These are phyloP conservation scores for Colletotrichum gigasporum DNA, from an alignment of 2,329 filamentous ascomycete species.

Conservation along the genomic window DNA sequence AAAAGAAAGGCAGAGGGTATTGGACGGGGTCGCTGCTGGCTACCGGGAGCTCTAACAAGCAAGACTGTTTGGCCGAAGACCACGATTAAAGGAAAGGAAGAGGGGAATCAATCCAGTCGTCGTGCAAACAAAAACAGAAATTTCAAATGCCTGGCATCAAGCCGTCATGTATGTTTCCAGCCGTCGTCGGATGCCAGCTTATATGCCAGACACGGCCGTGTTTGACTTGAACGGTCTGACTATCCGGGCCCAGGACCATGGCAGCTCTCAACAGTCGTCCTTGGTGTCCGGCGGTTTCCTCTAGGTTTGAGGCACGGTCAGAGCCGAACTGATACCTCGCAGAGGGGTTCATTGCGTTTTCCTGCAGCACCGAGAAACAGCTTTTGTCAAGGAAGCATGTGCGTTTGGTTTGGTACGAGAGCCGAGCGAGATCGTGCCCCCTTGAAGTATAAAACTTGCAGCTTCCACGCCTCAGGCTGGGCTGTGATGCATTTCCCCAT, in stretches of 20 bases:
- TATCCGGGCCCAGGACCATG: constrained; percentile 6
- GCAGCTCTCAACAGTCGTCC: not conserved
- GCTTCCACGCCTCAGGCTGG: constrained; percentile 7
- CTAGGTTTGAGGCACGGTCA: constrained; percentile 27
- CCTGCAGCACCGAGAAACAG: constrained; percentile 30
- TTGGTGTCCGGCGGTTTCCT: constrained; percentile 16
- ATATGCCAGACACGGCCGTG: constrained; percentile 18
- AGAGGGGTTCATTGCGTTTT: constrained; percentile 23
- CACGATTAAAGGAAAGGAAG: not conserved
- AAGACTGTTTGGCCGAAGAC: constrained; percentile 8
- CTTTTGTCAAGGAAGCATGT: constrained; percentile 18
- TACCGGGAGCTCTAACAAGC: constrained; percentile 18
- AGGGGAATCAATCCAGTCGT: constrained; percentile 21
- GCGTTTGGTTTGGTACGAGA: constrained; percentile 26
- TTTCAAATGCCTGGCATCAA: not conserved
- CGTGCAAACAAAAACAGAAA: constrained; percentile 6
- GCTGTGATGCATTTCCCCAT: constrained; percentile 12
- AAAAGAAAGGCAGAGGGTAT: not conserved
- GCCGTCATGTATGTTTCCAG: not conserved
- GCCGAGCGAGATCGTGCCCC: constrained; percentile 30
- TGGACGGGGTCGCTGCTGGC: not conserved
- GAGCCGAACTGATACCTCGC: not conserved
- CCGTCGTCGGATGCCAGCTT: constrained; percentile 22
- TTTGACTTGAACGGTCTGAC: not conserved
- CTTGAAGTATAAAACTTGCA: constrained; percentile 30